Evolutionary conservation across 1,284 basidiomycete species (phyloP).

Genomic region (Meira miltonrushii): DNA sequence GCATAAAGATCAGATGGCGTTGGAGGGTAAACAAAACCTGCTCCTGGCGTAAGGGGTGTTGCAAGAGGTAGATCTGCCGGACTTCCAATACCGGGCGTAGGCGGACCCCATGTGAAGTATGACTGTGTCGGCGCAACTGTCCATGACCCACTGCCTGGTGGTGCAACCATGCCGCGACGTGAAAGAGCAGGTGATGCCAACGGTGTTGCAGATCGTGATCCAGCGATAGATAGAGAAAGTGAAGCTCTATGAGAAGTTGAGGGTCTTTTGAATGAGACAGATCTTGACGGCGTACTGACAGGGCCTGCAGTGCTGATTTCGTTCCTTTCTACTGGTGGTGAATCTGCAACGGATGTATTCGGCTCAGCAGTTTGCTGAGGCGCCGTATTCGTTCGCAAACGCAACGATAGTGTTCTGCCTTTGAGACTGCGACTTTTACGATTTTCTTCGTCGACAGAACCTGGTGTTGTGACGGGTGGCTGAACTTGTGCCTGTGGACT

Average conservation of each 20-base stretch:
- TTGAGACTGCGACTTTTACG: not conserved
- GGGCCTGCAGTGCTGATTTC: no score
- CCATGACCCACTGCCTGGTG: not conserved
- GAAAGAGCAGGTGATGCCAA: not conserved
- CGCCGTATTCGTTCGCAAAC: not conserved
- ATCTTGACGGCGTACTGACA: not conserved
- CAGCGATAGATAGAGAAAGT: not conserved
- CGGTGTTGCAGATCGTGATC: not conserved
- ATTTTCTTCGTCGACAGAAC: not conserved
- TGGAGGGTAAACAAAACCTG: not conserved
- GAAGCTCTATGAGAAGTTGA: not conserved
- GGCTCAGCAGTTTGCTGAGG: not conserved
- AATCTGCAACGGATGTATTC: not conserved
- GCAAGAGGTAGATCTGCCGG: not conserved
- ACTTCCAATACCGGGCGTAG: not conserved
- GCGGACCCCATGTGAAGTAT: not conserved
- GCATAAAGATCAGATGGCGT: conserved; percentile 3
- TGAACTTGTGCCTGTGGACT: not conserved
- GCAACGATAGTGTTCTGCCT: not conserved
- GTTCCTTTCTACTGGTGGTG: not conserved
- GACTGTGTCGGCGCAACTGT: not conserved
- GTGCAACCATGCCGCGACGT: not conserved
- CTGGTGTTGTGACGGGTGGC: not conserved
- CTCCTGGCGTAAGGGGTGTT: conserved; percentile 6
- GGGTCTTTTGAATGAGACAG: not conserved